Conservation (phyloP, 2,329 filamentous ascomycete genomes). For the Fusarium cicatricum region DNA sequence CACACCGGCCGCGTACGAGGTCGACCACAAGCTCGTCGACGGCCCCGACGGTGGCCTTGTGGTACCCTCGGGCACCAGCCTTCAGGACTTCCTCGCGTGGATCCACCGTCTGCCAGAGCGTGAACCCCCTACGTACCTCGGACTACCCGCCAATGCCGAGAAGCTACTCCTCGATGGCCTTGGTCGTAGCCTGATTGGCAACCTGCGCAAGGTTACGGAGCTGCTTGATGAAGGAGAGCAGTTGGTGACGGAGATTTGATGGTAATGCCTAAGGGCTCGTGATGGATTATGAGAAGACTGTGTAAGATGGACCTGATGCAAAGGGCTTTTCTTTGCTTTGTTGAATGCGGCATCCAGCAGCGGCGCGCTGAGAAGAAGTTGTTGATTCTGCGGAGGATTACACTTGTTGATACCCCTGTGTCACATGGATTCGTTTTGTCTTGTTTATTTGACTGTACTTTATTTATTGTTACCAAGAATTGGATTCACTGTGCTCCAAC, state of each 20-base stretch:
- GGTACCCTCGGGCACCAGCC: slow-evolving; percentile 81
- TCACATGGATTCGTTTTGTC: slow-evolving; percentile 21
- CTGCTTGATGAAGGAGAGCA: slow-evolving; percentile 95
- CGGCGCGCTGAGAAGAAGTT: slow-evolving; percentile 12
- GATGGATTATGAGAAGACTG: background rate
- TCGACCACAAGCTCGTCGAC: slow-evolving; percentile 88
- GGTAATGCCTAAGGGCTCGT: background rate
- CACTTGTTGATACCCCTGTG: slow-evolving; percentile 35
- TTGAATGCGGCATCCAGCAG: slow-evolving; percentile 23
- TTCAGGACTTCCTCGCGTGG: slow-evolving; percentile 90
- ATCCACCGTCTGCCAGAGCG: slow-evolving; percentile 91
- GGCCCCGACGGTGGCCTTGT: slow-evolving; percentile 69
- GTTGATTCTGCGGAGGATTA: slow-evolving; percentile 11
- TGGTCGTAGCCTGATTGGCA: slow-evolving; percentile 83
- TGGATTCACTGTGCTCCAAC: background rate
- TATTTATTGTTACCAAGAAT: slow-evolving; percentile 2
- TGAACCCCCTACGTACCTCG: slow-evolving; percentile 94
- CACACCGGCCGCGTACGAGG: slow-evolving; percentile 89
- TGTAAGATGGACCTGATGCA: background rate
- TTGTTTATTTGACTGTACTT: slow-evolving; percentile 11
- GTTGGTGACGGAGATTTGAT: slow-evolving; percentile 72
- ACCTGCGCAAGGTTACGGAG: slow-evolving; percentile 84
- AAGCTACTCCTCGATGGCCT: slow-evolving; percentile 91
- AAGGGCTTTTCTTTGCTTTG: slow-evolving; percentile 1
- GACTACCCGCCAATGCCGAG: slow-evolving; percentile 94